Conservation (phyloP, 768 basidiomycete genomes). For the Pulveroboletus sp. region DNA sequence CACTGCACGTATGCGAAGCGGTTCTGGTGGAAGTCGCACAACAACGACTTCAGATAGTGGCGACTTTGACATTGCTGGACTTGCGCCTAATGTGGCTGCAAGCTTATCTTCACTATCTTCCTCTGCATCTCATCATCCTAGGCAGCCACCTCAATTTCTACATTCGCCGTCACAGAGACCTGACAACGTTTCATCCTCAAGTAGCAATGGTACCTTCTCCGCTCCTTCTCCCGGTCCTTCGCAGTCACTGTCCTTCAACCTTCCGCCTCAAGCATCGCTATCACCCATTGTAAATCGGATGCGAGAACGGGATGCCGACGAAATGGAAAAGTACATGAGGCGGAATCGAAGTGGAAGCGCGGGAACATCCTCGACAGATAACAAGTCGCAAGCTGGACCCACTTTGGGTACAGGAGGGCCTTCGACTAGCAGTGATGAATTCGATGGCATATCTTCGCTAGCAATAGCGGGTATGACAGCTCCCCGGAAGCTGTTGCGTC, state of each 20-base stretch:
- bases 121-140: constrained; percentile 53
- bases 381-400: constrained; percentile 54
- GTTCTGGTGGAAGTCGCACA: constrained; percentile 76
- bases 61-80: constrained; percentile 47
- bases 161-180: constrained; percentile 39
- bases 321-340: constrained; percentile 80
- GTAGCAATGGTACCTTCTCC: constrained; percentile 37
- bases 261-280: constrained; percentile 43
- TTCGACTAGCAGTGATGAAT: constrained; percentile 52
- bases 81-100: constrained; percentile 36
- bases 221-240: constrained; percentile 34
- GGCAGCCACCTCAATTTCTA: constrained; percentile 33
- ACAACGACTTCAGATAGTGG: constrained; percentile 73
- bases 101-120: constrained; percentile 59
- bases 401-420: constrained; percentile 44
- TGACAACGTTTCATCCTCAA: constrained; percentile 27
- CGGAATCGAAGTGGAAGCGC: constrained; percentile 81
- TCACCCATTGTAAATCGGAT: constrained; percentile 79
- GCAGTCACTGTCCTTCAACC: constrained; percentile 34
- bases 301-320: constrained; percentile 79
- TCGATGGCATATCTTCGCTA: constrained; percentile 44
- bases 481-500: constrained; percentile 56
- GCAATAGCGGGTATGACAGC: constrained; percentile 50
- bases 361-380: constrained; percentile 68
- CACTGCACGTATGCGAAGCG: constrained; percentile 64